Percentiles rank a stretch among this genome's conserved stretches.
Conservation (phyloP, 164 flowering plant species). For the Tetrastigma voinierianum region DNA sequence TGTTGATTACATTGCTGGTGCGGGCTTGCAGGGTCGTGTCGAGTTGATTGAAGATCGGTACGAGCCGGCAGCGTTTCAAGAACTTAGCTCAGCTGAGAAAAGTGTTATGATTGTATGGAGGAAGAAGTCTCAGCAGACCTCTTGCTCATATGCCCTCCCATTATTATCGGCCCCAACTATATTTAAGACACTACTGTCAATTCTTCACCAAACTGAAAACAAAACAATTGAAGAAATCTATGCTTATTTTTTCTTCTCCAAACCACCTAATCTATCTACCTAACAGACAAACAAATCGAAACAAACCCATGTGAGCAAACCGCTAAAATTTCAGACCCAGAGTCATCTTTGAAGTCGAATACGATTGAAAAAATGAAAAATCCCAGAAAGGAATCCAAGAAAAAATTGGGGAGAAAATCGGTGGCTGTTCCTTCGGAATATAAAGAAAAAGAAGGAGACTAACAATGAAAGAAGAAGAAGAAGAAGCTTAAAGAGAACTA, state of each 20-base stretch:
- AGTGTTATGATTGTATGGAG: conserved; percentile 9
- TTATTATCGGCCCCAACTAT: no score
- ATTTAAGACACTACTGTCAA: no score
- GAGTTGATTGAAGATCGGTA: conserved; percentile 46
- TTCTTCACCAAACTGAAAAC: background rate
- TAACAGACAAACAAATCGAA: no score
- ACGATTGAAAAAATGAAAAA: background rate
- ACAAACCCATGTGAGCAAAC: no score
- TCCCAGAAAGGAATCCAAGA: conserved; percentile 1
- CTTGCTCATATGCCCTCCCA: conserved; percentile 57
- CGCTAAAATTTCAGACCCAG: background rate
- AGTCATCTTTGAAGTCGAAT: no score
- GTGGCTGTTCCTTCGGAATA: background rate
- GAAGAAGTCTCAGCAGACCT: conserved; percentile 24
- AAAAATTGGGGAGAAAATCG: background rate
- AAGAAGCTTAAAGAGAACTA: conserved; percentile 42
- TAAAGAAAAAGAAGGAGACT: background rate
- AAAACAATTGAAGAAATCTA: no score
- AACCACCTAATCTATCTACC: no score
- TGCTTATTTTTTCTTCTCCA: no score
- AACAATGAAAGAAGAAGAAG: conserved; percentile 19
- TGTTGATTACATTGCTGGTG: conserved; percentile 54
- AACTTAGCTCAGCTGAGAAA: conserved; percentile 41
- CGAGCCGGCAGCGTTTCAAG: conserved; percentile 50
- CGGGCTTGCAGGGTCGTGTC: conserved; percentile 56